These are phyloP conservation scores for Polyporus tsugae DNA, from an alignment of 1,284 basidiomycete species.

Conservation along the genomic window DNA sequence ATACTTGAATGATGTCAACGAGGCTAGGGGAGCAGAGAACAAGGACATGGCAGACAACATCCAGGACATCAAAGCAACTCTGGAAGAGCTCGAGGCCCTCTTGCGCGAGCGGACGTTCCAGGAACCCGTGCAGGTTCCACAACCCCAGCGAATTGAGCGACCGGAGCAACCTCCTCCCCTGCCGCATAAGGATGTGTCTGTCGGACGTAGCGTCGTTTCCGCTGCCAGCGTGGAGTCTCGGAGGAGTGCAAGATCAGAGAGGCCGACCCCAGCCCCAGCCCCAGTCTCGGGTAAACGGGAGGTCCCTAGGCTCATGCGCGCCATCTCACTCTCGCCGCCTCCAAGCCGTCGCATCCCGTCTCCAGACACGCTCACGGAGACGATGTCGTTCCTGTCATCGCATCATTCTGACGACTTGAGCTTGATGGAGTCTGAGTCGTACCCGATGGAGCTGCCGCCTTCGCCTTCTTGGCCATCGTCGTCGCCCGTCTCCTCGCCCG, in stretches of 20 bases:
- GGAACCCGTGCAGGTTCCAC: conserved; percentile 37
- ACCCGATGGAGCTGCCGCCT: conserved; percentile 38
- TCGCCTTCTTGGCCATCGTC: conserved; percentile 44
- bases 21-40: conserved; percentile 64
- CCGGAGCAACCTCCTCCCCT: conserved; percentile 46
- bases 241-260: conserved; percentile 34
- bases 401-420: conserved; percentile 77
- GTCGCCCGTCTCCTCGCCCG: conserved; percentile 44
- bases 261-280: conserved; percentile 32
- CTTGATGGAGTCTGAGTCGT: conserved; percentile 50
- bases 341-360: conserved; percentile 49
- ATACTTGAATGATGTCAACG: conserved; percentile 69
- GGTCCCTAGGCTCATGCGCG: conserved; percentile 27
- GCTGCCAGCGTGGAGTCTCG: conserved; percentile 21
- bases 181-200: conserved; percentile 50
- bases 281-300: not conserved
- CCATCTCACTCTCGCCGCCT: conserved; percentile 52
- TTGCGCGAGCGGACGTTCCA: conserved; percentile 36
- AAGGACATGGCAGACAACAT: conserved; percentile 68
- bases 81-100: conserved; percentile 62
- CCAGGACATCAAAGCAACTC: conserved; percentile 65
- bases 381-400: conserved; percentile 72
- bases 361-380: conserved; percentile 58
- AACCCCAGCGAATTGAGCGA: not conserved
- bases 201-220: conserved; percentile 44